A percentile compares a stretch with the other conserved stretches of the same genome.
Conservation (phyloP, 305 asterid genomes). For the Fraxinus xanthoxyloides region DNA sequence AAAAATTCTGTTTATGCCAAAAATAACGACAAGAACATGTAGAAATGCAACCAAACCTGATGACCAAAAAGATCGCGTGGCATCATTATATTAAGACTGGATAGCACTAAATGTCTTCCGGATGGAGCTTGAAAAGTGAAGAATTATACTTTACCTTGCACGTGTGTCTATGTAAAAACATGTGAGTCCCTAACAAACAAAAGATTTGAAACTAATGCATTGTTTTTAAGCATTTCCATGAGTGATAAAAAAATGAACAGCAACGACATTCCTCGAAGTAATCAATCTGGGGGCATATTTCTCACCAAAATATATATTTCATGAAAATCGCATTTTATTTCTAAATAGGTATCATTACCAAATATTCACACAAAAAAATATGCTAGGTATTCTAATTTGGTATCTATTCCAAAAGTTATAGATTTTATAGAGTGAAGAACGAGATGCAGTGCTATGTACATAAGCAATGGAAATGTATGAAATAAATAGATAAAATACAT, state of each 20-base stretch:
- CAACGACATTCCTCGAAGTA: not conserved
- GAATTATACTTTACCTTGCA: not conserved
- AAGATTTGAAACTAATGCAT: not conserved
- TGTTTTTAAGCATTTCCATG: not conserved
- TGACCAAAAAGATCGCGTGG: not conserved
- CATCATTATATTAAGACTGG: conserved; percentile 9
- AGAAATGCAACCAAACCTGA: not conserved
- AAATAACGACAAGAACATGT: not conserved
- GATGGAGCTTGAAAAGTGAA: not conserved
- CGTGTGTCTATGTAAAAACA: not conserved
- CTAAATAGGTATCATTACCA: not conserved
- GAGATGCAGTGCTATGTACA: not conserved
- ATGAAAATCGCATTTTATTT: not conserved
- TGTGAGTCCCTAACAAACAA: not conserved
- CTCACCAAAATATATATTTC: not conserved
- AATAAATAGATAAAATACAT: conserved; percentile 29
- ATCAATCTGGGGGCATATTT: not conserved
- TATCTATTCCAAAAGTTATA: not conserved
- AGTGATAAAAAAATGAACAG: not conserved
- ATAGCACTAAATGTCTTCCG: conserved; percentile 4
- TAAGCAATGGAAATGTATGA: not conserved
- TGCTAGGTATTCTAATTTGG: not conserved
- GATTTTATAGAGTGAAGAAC: not conserved
- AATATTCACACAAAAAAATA: not conserved
- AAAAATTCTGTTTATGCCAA: not conserved